These are phyloP conservation scores for Nakataea oryzae DNA, from an alignment of 2,329 filamentous ascomycete genomes.

Conservation along the genomic window DNA sequence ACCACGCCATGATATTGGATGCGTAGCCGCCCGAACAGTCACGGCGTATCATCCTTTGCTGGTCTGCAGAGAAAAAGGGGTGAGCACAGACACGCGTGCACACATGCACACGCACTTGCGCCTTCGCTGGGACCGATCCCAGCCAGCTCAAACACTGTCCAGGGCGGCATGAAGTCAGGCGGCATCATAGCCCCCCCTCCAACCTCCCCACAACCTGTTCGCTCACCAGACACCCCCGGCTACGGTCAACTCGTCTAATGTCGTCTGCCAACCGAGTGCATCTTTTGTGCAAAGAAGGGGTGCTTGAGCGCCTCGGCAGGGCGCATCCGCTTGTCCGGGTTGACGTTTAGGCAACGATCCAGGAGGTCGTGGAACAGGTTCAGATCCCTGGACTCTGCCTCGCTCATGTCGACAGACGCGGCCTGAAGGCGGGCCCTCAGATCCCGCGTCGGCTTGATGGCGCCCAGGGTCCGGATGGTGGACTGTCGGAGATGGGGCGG, in stretches of 20 bases:
- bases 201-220: neutral
- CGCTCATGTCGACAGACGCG: slow-evolving; percentile 62
- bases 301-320: slow-evolving; percentile 80
- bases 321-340: slow-evolving; percentile 85
- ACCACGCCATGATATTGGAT: neutral
- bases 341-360: slow-evolving; percentile 78
- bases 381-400: slow-evolving; percentile 66
- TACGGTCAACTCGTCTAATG: neutral
- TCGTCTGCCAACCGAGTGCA: slow-evolving; percentile 6
- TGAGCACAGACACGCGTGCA: neutral
- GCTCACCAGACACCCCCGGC: neutral
- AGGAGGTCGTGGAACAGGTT: slow-evolving; percentile 78
- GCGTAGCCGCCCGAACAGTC: too few relatives aligned
- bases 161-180: neutral
- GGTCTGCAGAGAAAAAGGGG: neutral
- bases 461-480: slow-evolving; percentile 54
- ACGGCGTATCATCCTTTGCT: neutral
- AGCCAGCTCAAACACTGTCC: neutral
- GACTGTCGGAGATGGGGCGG: slow-evolving; percentile 35
- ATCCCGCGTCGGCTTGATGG: slow-evolving; percentile 69
- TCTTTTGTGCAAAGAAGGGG: slow-evolving; percentile 61
- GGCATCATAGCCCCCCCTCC: neutral
- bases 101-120: too few relatives aligned
- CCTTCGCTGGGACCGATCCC: too few relatives aligned
- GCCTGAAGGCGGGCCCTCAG: slow-evolving; percentile 70